Conservation (phyloP, 2,329 filamentous ascomycete genomes). For the Colletotrichum ledebouriae region DNA sequence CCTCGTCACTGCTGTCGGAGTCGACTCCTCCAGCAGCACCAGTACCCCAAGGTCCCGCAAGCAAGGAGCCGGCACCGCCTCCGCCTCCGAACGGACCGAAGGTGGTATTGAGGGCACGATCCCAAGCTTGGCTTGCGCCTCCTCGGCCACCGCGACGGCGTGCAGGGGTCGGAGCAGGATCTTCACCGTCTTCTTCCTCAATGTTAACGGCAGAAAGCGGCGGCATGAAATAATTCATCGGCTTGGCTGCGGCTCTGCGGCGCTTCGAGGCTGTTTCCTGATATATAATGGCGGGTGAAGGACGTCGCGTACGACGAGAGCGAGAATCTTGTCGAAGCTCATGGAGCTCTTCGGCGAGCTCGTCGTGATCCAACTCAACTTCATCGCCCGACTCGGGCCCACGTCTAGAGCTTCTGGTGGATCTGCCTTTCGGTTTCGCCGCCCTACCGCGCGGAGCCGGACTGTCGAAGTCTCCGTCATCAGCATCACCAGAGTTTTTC, state of each 20-base stretch:
- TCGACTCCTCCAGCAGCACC: slow-evolving; percentile 84
- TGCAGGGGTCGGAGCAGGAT: slow-evolving; percentile 75
- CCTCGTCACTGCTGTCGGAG: slow-evolving; percentile 97
- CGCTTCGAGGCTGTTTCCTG: slow-evolving; percentile 66
- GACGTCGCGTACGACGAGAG: slow-evolving; percentile 63
- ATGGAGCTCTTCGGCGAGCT: slow-evolving; percentile 75
- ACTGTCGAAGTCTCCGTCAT: slow-evolving; percentile 62
- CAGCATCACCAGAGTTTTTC: slow-evolving; percentile 53
- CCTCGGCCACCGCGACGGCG: slow-evolving; percentile 75
- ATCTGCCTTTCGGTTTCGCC: slow-evolving; percentile 55
- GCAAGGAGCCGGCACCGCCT: slow-evolving; percentile 78
- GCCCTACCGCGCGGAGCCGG: slow-evolving; percentile 64
- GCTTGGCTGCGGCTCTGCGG: slow-evolving; percentile 69
- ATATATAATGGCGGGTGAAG: slow-evolving; percentile 71
- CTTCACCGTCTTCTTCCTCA: slow-evolving; percentile 80
- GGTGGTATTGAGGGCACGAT: slow-evolving; percentile 88
- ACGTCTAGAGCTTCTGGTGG: slow-evolving; percentile 62
- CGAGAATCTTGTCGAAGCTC: slow-evolving; percentile 70
- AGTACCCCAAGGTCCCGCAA: slow-evolving; percentile 80
- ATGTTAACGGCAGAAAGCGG: slow-evolving; percentile 73
- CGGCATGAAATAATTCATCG: slow-evolving; percentile 88
- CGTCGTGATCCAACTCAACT: slow-evolving; percentile 71
- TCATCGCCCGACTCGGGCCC: slow-evolving; percentile 67
- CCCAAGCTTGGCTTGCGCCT: slow-evolving; percentile 73
- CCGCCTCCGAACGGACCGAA: slow-evolving; percentile 90